These are phyloP conservation scores for Claviceps sp. DNA, from an alignment of 2,329 filamentous ascomycete species.

Conservation along the genomic window DNA sequence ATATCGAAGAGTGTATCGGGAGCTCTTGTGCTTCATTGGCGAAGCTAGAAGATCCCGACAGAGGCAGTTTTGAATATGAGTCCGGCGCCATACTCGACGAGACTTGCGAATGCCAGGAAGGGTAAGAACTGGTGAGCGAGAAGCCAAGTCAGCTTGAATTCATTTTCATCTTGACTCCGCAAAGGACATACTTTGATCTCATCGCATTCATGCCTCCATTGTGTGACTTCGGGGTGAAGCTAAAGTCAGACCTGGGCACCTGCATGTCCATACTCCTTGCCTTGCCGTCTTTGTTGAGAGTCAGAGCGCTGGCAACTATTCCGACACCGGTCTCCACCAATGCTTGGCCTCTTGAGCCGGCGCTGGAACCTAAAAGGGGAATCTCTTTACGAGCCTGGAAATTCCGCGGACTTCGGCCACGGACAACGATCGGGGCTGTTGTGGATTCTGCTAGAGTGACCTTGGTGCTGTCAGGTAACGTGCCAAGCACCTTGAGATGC, in stretches of 20 bases:
- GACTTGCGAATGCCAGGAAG: slow-evolving; percentile 42
- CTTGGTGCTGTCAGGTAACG: slow-evolving; percentile 70
- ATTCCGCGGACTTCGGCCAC: slow-evolving; percentile 83
- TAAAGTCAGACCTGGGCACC: slow-evolving; percentile 42
- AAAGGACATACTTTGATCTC: slow-evolving; percentile 41
- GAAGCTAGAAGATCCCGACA: slow-evolving; percentile 34
- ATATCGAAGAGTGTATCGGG: slow-evolving; percentile 38
- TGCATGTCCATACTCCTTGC: slow-evolving; percentile 38
- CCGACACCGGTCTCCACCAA: slow-evolving; percentile 49
- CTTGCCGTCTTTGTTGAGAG: slow-evolving; percentile 41
- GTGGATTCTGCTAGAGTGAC: slow-evolving; percentile 70
- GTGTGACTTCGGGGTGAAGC: slow-evolving; percentile 45
- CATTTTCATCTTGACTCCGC: slow-evolving; percentile 13
- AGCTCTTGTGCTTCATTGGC: slow-evolving; percentile 40
- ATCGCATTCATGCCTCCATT: slow-evolving; percentile 38
- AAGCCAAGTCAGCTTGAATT: background rate
- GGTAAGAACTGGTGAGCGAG: slow-evolving; percentile 45
- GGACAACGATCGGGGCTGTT: slow-evolving; percentile 85
- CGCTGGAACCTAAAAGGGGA: slow-evolving; percentile 65
- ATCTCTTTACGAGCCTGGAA: slow-evolving; percentile 92
- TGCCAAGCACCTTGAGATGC: slow-evolving; percentile 73
- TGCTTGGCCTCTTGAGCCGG: slow-evolving; percentile 65
- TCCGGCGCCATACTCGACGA: slow-evolving; percentile 36
- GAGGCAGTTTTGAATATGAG: slow-evolving; percentile 38
- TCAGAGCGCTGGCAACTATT: slow-evolving; percentile 43